Conservation (phyloP, 176 grass and related monocot species). For the Triticum turgidum region DNA sequence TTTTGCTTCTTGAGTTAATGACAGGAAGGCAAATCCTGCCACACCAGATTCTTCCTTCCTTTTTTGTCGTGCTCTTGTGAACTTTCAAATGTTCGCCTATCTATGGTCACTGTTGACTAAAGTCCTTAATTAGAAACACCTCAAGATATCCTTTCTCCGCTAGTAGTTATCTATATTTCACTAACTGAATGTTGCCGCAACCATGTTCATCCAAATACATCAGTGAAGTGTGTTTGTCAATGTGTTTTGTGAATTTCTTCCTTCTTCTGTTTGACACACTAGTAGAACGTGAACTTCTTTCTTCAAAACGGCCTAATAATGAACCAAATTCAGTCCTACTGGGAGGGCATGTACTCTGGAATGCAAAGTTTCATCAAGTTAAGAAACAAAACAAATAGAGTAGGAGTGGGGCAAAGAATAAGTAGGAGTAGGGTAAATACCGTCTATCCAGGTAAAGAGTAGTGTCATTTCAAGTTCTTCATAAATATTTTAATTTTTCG, state of each 20-base stretch:
- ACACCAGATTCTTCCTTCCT: conserved; percentile 63
- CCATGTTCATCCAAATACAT: no score
- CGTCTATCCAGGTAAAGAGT: no score
- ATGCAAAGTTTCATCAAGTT: not conserved
- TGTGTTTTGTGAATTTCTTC: no score
- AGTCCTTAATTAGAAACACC: no score
- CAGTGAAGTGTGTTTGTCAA: no score
- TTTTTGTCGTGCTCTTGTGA: conserved; percentile 31
- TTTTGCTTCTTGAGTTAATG: conserved; percentile 50
- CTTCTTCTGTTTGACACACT: no score
- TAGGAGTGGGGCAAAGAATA: not conserved
- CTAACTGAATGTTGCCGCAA: no score
- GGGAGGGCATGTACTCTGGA: not conserved
- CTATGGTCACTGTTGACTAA: conserved; percentile 50
- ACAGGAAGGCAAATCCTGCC: conserved; percentile 65
- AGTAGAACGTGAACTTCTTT: not conserved
- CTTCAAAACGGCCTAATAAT: not conserved
- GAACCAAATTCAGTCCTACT: not conserved
- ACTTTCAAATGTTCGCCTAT: conserved; percentile 62
- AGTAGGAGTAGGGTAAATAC: not conserved
- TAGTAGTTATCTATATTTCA: no score
- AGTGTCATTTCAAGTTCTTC: no score
- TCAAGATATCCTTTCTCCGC: no score
- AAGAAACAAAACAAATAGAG: not conserved
- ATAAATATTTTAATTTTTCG: no score